These are phyloP conservation scores for Reutealis trisperma DNA, from an alignment of 345 rosid genomes.

Conservation along the genomic window DNA sequence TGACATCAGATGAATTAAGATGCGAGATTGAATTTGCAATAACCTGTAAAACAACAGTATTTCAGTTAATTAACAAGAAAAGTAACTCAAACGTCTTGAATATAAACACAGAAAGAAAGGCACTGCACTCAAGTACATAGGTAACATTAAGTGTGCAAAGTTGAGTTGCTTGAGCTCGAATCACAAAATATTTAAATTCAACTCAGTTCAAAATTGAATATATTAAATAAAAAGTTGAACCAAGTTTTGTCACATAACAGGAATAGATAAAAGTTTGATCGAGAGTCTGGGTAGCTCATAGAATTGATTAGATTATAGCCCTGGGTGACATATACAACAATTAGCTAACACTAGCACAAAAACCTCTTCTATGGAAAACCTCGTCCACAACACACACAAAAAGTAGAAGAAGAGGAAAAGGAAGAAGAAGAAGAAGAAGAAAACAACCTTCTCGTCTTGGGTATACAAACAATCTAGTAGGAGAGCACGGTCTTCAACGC, in stretches of 20 bases:
- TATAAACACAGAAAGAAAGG: neutral
- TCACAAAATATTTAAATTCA: neutral
- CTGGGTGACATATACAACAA: neutral
- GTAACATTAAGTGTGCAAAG: too few relatives aligned
- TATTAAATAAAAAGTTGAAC: too few relatives aligned
- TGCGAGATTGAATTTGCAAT: constrained; percentile 76
- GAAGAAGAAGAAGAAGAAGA: too few relatives aligned
- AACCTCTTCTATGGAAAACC: neutral
- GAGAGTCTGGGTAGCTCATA: neutral
- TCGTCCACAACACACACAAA: constrained; percentile 1
- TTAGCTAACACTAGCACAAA: neutral
- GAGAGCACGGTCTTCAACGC: constrained; percentile 85
- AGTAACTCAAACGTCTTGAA: neutral
- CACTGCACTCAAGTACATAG: too few relatives aligned
- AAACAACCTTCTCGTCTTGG: constrained; percentile 75
- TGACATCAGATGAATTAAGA: constrained; percentile 74
- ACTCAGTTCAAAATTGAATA: too few relatives aligned
- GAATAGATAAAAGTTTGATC: too few relatives aligned
- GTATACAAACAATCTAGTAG: constrained; percentile 87
- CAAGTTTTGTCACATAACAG: too few relatives aligned
- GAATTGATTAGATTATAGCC: neutral
- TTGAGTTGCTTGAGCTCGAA: neutral
- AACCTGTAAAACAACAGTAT: constrained; percentile 49
- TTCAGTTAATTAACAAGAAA: neutral
- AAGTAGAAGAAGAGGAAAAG: neutral